Conservation (phyloP, 1,139 yeast genomes). For the Sugiyamaella novakii region DNA sequence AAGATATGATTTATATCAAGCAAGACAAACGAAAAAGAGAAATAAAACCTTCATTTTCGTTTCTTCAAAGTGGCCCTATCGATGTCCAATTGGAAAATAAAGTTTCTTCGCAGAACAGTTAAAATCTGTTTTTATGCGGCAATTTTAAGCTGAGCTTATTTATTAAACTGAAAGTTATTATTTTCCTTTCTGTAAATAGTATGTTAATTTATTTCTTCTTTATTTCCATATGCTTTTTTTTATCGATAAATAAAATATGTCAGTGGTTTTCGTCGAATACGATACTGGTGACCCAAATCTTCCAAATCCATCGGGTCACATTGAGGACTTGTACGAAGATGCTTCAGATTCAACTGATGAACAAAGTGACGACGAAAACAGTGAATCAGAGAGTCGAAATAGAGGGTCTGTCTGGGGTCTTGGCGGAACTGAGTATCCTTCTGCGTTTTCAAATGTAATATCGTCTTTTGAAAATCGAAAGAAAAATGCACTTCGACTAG, state of each 20-base stretch:
- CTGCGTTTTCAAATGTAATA: background rate
- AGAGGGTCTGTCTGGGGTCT: background rate
- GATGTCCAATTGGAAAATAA: slow-evolving; percentile 2
- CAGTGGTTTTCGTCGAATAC: slow-evolving; percentile 10
- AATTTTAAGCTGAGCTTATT: slow-evolving; percentile 4
- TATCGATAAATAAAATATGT: background rate
- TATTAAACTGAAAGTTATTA: background rate
- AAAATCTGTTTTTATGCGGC: slow-evolving; percentile 1
- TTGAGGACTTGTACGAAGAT: slow-evolving; percentile 10
- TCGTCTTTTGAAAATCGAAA: slow-evolving; percentile 8
- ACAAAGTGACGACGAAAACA: slow-evolving; percentile 1
- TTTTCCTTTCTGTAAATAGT: background rate
- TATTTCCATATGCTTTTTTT: too few species aligned
- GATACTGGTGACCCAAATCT: slow-evolving; percentile 16
- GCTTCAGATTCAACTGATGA: slow-evolving; percentile 4
- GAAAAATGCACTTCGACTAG: background rate
- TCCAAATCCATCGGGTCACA: slow-evolving; percentile 14
- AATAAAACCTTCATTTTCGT: background rate
- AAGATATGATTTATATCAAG: slow-evolving; percentile 11
- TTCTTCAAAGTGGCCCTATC: slow-evolving; percentile 20
- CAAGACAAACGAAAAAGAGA: slow-evolving; percentile 2
- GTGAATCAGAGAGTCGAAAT: background rate
- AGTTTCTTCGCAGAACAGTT: slow-evolving; percentile 5
- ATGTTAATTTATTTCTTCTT: background rate
- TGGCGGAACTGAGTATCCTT: background rate